Base-by-base conservation (phyloP, 2,329 filamentous ascomycete species). In the Pseudogymnoascus sp. region DNA sequence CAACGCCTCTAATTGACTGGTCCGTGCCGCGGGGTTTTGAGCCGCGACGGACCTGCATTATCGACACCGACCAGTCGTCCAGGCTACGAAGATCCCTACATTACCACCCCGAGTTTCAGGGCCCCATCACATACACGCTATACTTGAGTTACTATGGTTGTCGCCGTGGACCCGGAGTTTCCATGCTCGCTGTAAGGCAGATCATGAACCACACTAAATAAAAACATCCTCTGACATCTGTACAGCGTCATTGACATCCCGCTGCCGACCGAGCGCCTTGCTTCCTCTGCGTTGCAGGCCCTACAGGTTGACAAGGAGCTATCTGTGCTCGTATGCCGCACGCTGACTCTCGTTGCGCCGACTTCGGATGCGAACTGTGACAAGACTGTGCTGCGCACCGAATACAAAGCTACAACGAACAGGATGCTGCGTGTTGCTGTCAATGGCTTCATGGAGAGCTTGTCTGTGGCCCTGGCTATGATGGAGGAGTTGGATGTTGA, bases 341-440 rank as follows among this genome's bases (percentile, higher is more conserved):
- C 82, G 1, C 88, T 97, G 67, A 79, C 81, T 41, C 79, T 91
- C 59, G 75, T 77, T 28, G 55, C 72, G n/a, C 63, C 67, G n/a
- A 59, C 63, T 14, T 40, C 70, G 21, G 62, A 64, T 23, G 63
- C 67, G 28, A 72, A 73, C 41, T 70, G 73, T 16, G 69, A 71
- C 37, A 76, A 77, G 68, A 82, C 78, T 1, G 76, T 93, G 4
- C 79, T 97, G 59, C 81, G 83, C 64, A 88, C 90, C 8, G 83
- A 88, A 64, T 97, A 97, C 77, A 83, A 82, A 62, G 95, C 95
- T 1, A 91, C 91, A 0, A 97, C 95, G 18, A 96, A 97, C 73
- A 88, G 95, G 68, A 97, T 97, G 93, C 82, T 99, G 63, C 88
- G 95, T 49, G 95, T 99, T 2, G 90, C 93, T 2, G 93, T 97